A percentile compares a stretch with the other conserved stretches of the same genome.
These are phyloP conservation scores for Halteria grandinella DNA, from an alignment of 73 alveolate genomes.

Conservation along the genomic window DNA sequence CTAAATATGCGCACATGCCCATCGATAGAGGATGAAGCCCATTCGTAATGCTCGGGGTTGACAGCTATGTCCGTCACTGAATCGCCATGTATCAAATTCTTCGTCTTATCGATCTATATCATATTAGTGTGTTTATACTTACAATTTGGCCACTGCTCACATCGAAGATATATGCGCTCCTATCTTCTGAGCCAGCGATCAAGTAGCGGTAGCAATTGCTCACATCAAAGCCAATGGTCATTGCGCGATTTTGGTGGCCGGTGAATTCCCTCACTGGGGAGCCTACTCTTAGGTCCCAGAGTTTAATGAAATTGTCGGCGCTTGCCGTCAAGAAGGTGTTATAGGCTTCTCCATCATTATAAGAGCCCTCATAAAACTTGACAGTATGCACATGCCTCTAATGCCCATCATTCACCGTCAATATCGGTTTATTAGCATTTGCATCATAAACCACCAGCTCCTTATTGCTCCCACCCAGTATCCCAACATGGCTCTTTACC, in stretches of 20 bases:
- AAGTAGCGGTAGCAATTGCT: slow-evolving; percentile 57
- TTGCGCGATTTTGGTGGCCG: slow-evolving; percentile 48
- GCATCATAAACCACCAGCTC: slow-evolving; percentile 71
- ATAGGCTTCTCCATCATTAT: slow-evolving; percentile 51
- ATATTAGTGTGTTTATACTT: neutral
- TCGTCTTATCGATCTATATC: slow-evolving; percentile 44
- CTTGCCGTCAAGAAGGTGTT: slow-evolving; percentile 68
- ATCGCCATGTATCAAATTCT: slow-evolving; percentile 60
- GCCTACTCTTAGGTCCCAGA: slow-evolving; percentile 73
- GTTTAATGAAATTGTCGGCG: slow-evolving; percentile 62
- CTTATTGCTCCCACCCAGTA: slow-evolving; percentile 74
- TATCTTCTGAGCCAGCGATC: slow-evolving; percentile 73
- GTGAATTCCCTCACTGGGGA: slow-evolving; percentile 56
- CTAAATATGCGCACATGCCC: slow-evolving; percentile 63
- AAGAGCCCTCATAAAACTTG: slow-evolving; percentile 63
- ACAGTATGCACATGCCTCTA: slow-evolving; percentile 63
- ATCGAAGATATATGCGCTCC: slow-evolving; percentile 72
- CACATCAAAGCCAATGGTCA: slow-evolving; percentile 50
- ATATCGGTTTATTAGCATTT: slow-evolving; percentile 41
- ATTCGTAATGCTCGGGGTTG: slow-evolving; percentile 56
- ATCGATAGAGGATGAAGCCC: slow-evolving; percentile 71
- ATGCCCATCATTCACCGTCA: slow-evolving; percentile 62
- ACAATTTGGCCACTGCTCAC: slow-evolving; percentile 51
- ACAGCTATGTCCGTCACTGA: slow-evolving; percentile 62
- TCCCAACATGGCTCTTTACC: slow-evolving; percentile 33